phyloP scores from a whole-genome alignment of 75 land plant genomes.

The Pinus taeda region DNA sequence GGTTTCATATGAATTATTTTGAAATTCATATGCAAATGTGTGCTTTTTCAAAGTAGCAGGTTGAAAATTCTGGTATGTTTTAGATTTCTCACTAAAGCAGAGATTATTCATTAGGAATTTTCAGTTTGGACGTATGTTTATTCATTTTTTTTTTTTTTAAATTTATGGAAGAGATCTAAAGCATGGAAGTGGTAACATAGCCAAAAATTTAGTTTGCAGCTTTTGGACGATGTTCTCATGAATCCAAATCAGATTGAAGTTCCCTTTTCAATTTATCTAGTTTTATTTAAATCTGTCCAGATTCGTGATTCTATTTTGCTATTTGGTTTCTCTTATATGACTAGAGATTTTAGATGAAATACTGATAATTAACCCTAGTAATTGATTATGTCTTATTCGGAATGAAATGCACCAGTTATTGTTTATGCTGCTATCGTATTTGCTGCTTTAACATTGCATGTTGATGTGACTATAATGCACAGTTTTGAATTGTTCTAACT shows the following conservation, averaged over 20 bases:
- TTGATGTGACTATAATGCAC: neutral
- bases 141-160: neutral
- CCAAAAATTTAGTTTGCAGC: neutral
- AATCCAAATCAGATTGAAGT: neutral
- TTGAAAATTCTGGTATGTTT: too few species aligned
- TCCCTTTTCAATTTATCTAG: neutral
- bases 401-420: neutral
- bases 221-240: neutral
- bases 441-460: neutral
- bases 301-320: too few species aligned
- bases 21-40: too few species aligned
- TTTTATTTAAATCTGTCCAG: neutral
- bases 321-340: too few species aligned
- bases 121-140: neutral
- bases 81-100: too few species aligned
- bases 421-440: neutral
- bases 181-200: neutral
- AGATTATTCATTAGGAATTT: neutral
- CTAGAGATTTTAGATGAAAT: too few species aligned
- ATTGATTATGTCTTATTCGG: neutral
- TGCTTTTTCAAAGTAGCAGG: too few species aligned
- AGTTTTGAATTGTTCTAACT: neutral
- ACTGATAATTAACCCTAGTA: too few species aligned
- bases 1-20: too few species aligned
- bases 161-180: neutral